These are phyloP conservation scores for Cyclocybe aegerita DNA, from an alignment of 768 basidiomycete species.

Conservation along the genomic window DNA sequence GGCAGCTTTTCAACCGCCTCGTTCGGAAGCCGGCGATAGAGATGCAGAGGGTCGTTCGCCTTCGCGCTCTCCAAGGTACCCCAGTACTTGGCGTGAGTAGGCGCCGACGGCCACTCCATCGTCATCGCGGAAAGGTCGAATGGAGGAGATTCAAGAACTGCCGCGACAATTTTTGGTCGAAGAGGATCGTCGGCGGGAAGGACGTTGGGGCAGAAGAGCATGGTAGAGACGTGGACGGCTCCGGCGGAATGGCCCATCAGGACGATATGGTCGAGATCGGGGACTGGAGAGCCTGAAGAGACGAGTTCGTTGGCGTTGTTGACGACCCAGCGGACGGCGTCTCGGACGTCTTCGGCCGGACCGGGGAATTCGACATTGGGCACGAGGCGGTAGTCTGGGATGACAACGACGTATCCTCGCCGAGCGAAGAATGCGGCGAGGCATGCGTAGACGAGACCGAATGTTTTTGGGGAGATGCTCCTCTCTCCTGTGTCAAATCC, in stretches of 20 bases:
- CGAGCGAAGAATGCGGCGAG: constrained; percentile 63
- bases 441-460: constrained; percentile 53
- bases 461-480: constrained; percentile 40
- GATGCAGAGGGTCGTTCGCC: constrained; percentile 37
- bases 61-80: constrained; percentile 33
- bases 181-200: constrained; percentile 26
- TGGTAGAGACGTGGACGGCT: constrained; percentile 45
- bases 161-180: constrained; percentile 39
- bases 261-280: constrained; percentile 43
- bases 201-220: constrained; percentile 39
- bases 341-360: constrained; percentile 55
- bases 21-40: constrained; percentile 37
- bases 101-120: constrained; percentile 20
- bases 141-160: constrained; percentile 45
- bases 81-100: constrained; percentile 36
- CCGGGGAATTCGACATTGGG: constrained; percentile 57
- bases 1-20: constrained; percentile 41
- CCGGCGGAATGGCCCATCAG: constrained; percentile 67
- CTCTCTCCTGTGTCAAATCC: constrained; percentile 56
- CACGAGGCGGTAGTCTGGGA: constrained; percentile 68
- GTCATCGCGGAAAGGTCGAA: constrained; percentile 35
- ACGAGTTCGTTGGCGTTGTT: constrained; percentile 31
- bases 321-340: constrained; percentile 56
- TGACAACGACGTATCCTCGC: constrained; percentile 58
- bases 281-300: constrained; percentile 25